Evolutionary conservation across 352 stramenopile species (phyloP).

Genomic region (Pythium brassicae): DNA sequence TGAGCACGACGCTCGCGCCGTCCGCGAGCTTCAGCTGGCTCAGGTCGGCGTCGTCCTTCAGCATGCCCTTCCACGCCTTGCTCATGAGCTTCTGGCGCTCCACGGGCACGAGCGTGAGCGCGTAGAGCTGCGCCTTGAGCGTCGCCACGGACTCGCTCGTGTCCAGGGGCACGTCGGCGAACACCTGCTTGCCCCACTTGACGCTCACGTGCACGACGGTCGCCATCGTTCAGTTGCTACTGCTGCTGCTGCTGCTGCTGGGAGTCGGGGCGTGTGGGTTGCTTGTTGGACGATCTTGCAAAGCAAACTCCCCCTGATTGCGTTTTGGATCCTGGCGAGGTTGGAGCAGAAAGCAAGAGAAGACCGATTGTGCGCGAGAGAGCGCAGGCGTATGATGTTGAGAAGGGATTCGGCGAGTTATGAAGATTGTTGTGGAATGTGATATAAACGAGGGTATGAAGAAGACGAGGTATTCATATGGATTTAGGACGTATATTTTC

Average conservation of each 20-base stretch:
- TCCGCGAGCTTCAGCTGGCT: conserved; percentile 51
- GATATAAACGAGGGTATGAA: too few species aligned
- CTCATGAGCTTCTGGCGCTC: conserved; percentile 88
- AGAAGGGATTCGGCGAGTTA: too few species aligned
- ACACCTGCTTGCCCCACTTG: conserved; percentile 88
- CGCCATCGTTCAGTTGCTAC: conserved; percentile 18
- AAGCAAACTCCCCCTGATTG: too few species aligned
- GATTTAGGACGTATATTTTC: too few species aligned
- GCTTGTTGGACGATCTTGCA: too few species aligned
- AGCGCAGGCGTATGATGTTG: too few species aligned
- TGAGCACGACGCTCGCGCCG: conserved; percentile 86
- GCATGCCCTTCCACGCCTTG: conserved; percentile 88
- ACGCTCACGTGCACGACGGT: conserved; percentile 64
- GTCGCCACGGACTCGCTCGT: conserved; percentile 55
- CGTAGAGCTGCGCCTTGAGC: conserved; percentile 81
- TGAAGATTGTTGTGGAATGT: too few species aligned
- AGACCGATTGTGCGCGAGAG: not conserved
- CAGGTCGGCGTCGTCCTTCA: conserved; percentile 81
- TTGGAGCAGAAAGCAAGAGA: too few species aligned
- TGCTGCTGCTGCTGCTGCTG: not conserved
- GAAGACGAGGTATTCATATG: too few species aligned
- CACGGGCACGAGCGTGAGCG: conserved; percentile 76
- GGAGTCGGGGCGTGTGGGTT: not conserved
- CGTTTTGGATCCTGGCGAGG: too few species aligned
- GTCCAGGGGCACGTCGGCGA: conserved; percentile 61